Evolutionary conservation across 305 asterid genomes (phyloP), one percentile per base, ranked within the genome.

Genomic region (Euphrasia arctica): DNA sequence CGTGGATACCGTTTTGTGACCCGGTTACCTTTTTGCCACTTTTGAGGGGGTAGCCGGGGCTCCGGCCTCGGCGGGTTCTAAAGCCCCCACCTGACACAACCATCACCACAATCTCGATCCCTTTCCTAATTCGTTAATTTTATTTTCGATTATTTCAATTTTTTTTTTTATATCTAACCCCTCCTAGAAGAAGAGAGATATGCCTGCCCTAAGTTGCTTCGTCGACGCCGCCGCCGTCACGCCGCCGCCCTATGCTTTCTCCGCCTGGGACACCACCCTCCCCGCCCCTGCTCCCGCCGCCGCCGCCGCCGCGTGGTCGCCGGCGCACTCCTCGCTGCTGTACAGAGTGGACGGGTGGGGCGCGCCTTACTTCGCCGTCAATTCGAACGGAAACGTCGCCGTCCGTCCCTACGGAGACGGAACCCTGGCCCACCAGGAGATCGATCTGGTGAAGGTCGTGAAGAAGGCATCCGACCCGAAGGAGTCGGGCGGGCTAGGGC

Each of bases 21-120:
- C 70, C 66, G 64, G 85, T 75, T 83, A 79, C 60, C 28, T 80
- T 68, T 81, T 70, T 78, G 86, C 98, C 82, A 83, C 96, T 80
- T 92, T 92, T 92, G 98, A 82, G 98, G 98, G 98, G 98, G 98
- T 87, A 90, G 97, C 97, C 97, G 98, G 97, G 98, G 98, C 98
- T 79, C 81, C 90, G 93, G 98, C 98, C 98, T 92, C 97, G 97
- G 96, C 97, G 94, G 96, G 90, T 90, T 77, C 69, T 74, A 93
- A 90, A 90, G 89, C 98, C 96, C 97, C 98, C 95, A 86, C 68
- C 90, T 78, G 72, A 63, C 73, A 82, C 95, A 73, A 83, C 79
- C 54, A 75, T 69, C 74, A 48, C 4, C 29, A 18, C 68, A 56
- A 68, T 69, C 66, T 13, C 72, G 72, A 69, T 63, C 57, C 18